phyloP scores from a whole-genome alignment of 2,329 filamentous ascomycete species.

The Cladosporium cucumerinum region DNA sequence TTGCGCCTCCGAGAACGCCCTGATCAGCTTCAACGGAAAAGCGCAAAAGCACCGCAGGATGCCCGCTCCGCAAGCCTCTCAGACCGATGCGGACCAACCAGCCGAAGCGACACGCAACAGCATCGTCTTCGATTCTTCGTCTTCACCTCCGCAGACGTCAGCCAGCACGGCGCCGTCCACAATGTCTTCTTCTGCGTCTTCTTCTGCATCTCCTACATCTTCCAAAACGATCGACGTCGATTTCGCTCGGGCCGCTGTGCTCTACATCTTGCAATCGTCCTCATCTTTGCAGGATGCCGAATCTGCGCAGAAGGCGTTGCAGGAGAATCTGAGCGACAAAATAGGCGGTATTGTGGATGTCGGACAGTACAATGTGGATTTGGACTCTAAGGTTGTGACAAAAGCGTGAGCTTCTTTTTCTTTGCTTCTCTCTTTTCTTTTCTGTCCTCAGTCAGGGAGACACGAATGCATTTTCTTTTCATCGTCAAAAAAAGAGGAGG shows the following conservation, averaged over 20 bases:
- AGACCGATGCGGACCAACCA: background rate
- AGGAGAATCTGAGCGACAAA: conserved; percentile 32
- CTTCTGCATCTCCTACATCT: conserved; percentile 16
- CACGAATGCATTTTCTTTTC: background rate
- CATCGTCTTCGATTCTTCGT: conserved; percentile 28
- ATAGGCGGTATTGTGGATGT: background rate
- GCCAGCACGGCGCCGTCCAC: conserved; percentile 20
- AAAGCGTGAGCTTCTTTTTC: background rate
- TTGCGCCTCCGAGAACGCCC: conserved; percentile 79
- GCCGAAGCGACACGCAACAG: conserved; percentile 34
- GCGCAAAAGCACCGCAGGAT: conserved; percentile 22
- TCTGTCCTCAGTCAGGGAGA: background rate
- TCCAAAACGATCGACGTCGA: conserved; percentile 32
- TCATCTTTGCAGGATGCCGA: conserved; percentile 40
- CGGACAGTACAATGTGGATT: background rate
- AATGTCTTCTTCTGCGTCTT: conserved; percentile 4
- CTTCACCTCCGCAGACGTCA: conserved; percentile 15
- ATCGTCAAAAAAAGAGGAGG: background rate
- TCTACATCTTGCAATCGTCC: conserved; percentile 44
- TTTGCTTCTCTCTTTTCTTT: background rate
- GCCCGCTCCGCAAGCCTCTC: background rate
- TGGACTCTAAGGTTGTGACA: background rate
- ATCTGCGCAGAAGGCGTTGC: conserved; percentile 43
- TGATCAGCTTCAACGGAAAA: conserved; percentile 74
- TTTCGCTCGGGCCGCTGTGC: conserved; percentile 46